Evolutionary conservation across 768 basidiomycete genomes (phyloP), one percentile per base, ranked within the genome.

Genomic region (Pisolithus orientalis): DNA sequence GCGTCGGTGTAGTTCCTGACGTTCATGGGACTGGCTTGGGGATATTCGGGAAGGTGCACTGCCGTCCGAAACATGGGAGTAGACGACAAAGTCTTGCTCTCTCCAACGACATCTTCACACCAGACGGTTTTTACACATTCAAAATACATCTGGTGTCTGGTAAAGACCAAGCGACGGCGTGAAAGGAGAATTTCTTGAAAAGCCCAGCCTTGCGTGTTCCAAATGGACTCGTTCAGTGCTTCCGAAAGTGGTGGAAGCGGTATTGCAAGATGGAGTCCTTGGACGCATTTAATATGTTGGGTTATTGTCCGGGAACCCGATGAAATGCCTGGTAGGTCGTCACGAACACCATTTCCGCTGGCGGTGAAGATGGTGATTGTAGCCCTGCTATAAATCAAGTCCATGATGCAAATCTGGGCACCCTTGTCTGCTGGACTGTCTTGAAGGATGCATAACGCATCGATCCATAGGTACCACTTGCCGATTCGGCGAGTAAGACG

Each of bases 121-220:
- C 27, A 46, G n/a, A 21, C 9, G n/a, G 32, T 29, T n/a, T 21
- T 13, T 10, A 4, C 57, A 25, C 56, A 61, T 37, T 59, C 57
- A 9, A 59, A 63, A 27, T 59, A 60, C 13, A 62, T 53, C 8
- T 62, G 56, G 17, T 57, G 51, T 7, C 53, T 48, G 1, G 62
- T 63, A 46, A 62, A 60, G 57, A 62, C 60, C 57, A 13, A 57
- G 39, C 49, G 46, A 21, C 59, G 55, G 0, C 47, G 49, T 2
- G 61, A 64, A 29, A 60, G 52, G 10, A 62, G 13, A 1, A 55
- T 53, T 34, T 61, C 62, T 34, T 57, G 57, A 44, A 17, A 64
- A 6, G 55, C 60, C 62, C 57, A 60, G 3, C 54, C 57, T 39
- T 60, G 50, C 2, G 39, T 42, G 0, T 1, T 39, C 58, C 63